Base-by-base conservation (phyloP, 2,329 filamentous ascomycete genomes). In the Claviceps fusiformis region DNA sequence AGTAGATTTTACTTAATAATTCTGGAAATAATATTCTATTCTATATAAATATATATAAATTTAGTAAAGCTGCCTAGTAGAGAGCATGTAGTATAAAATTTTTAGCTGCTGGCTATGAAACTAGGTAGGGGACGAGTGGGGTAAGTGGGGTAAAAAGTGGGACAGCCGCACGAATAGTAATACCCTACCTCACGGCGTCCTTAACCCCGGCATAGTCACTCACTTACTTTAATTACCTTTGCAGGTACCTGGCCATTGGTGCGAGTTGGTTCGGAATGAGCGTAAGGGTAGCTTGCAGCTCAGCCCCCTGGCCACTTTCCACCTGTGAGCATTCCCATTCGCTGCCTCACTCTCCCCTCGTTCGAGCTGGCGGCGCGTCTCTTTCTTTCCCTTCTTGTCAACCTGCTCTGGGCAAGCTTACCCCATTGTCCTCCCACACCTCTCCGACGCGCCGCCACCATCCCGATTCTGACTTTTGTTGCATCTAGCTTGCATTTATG, bases 401-500 rank as follows among this genome's bases (percentile, higher is more conserved):
- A 54, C 58, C 43, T 45, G 43, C 43, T 45, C 43, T 19, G 19
- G 43, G 43, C 43, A 27, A 15, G 43, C 43, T 45, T 41, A 41
- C 60, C 55, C 59, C 58, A 45, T 57, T 59, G 54, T 59, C 55
- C 55, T 61, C 55, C 56, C 55, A 59, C 55, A 51, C 60, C 56
- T 57, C 54, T 52, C 54, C 39, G 45, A 51, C 56, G 57, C 59
- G 54, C 54, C 60, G 54, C 59, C 57, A 57, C 58, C 58, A 57
- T 59, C 56, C 59, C 55, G 53, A 60, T 61, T 61, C 62, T 60
- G 60, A 63, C 60, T 52, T 64, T 53, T 54, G 63, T 62, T 67
- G 63, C 62, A 65, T 62, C 60, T 57, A 59, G 57, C 62, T 65
- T 65, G 62, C 62, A 59, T 65, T 62, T 61, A 67, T 64, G 65